These are phyloP conservation scores for Termitomyces sp. DNA, from an alignment of 768 basidiomycete species.

Conservation along the genomic window DNA sequence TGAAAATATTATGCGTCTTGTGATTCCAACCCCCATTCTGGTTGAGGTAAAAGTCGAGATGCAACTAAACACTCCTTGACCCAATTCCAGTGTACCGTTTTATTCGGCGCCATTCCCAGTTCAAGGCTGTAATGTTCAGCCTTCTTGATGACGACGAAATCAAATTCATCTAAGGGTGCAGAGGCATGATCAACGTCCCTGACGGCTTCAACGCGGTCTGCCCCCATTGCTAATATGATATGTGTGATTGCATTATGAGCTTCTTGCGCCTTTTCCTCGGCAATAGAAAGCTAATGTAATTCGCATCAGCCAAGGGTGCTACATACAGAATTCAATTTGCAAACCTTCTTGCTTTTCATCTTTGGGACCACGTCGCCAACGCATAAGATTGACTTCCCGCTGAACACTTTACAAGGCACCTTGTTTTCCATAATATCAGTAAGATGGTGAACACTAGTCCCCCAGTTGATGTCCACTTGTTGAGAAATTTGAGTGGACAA, in stretches of 20 bases:
- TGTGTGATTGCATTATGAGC: constrained; percentile 47
- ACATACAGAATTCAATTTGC: background rate
- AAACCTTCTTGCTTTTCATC: constrained; percentile 35
- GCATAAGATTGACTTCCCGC: constrained; percentile 51
- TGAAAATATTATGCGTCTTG: constrained; percentile 12
- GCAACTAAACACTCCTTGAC: constrained; percentile 75
- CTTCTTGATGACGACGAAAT: constrained; percentile 63
- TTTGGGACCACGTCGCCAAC: constrained; percentile 55
- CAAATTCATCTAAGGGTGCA: constrained; percentile 33
- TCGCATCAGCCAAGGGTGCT: constrained; percentile 6
- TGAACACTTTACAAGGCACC: constrained; percentile 55
- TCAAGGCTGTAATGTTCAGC: constrained; percentile 24
- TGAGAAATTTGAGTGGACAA: constrained; percentile 35
- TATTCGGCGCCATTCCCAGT: constrained; percentile 17
- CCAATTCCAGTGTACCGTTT: constrained; percentile 57
- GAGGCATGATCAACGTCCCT: constrained; percentile 40
- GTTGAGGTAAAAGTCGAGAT: constrained; percentile 42
- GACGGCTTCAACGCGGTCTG: constrained; percentile 62
- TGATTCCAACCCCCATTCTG: constrained; percentile 20
- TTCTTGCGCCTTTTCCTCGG: constrained; percentile 30
- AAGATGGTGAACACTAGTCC: constrained; percentile 44
- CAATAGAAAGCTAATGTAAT: constrained; percentile 17
- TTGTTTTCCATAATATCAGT: constrained; percentile 53
- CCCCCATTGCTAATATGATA: constrained; percentile 78
- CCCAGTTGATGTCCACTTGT: constrained; percentile 46